Percentiles rank a stretch among this genome's conserved stretches.
These are phyloP conservation scores for Lactifluus volemus DNA, from an alignment of 768 basidiomycete genomes.

Conservation along the genomic window DNA sequence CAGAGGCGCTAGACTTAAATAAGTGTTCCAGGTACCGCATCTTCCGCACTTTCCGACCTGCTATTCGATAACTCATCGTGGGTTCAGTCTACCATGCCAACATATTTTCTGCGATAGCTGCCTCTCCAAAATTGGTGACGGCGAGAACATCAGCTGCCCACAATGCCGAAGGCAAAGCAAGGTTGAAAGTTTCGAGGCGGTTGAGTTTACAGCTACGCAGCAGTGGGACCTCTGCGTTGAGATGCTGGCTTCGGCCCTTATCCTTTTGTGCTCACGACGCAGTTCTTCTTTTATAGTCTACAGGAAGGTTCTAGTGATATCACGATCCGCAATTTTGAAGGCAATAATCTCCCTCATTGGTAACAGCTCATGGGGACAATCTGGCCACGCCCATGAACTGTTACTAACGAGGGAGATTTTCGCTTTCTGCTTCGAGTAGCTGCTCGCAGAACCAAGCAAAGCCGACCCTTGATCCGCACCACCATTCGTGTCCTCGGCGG, in stretches of 20 bases:
- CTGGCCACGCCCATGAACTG: too few species aligned
- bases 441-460: neutral
- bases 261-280: neutral
- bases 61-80: neutral
- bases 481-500: neutral
- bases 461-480: neutral
- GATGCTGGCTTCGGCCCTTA: neutral
- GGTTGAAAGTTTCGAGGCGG: conserved; percentile 29
- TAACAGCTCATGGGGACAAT: too few species aligned
- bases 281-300: neutral
- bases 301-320: neutral
- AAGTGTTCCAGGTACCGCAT: conserved; percentile 28
- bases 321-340: neutral
- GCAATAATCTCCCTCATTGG: neutral
- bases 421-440: neutral
- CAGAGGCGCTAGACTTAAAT: conserved; percentile 27
- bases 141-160: conserved; percentile 31
- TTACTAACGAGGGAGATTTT: neutral
- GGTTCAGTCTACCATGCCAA: conserved; percentile 33
- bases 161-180: conserved; percentile 27
- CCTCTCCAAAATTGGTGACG: conserved; percentile 24
- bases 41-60: neutral
- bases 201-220: conserved; percentile 32
- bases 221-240: conserved; percentile 33
- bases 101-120: conserved; percentile 37